Conservation (phyloP, 345 rosid species). For the Carallia pectinifolia region DNA sequence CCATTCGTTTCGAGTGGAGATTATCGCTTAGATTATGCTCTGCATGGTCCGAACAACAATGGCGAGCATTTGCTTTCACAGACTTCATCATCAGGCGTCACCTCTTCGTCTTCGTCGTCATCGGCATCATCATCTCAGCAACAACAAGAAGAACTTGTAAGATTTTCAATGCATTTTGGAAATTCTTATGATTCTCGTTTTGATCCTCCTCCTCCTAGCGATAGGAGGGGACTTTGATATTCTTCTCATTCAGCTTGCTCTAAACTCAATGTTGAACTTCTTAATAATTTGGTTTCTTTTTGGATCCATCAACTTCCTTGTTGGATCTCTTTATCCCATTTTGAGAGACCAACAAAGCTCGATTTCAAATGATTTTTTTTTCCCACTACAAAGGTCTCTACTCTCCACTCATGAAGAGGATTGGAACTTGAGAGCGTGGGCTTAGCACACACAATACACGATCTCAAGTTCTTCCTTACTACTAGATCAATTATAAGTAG, state of each 20-base stretch:
- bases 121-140: slow-evolving; percentile 15
- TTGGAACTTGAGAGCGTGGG: too few relatives aligned
- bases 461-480: too few relatives aligned
- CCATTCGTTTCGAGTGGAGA: slow-evolving; percentile 20
- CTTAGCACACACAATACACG: too few relatives aligned
- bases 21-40: slow-evolving; percentile 13
- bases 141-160: slow-evolving; percentile 8
- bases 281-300: neutral
- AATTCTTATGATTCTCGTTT: slow-evolving; percentile 20
- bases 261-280: neutral
- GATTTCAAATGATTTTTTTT: too few relatives aligned
- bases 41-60: slow-evolving; percentile 15
- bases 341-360: neutral
- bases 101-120: slow-evolving; percentile 30
- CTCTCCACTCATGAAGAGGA: too few relatives aligned
- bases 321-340: slow-evolving; percentile 2
- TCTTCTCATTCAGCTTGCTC: neutral
- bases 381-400: too few relatives aligned
- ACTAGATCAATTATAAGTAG: too few relatives aligned
- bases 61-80: slow-evolving; percentile 16
- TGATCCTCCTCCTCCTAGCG: slow-evolving; percentile 4
- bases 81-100: slow-evolving; percentile 11
- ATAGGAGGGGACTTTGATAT: slow-evolving; percentile 15
- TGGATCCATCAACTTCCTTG: neutral
- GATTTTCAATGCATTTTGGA: slow-evolving; percentile 28